phyloP scores from a whole-genome alignment of 495 filamentous ascomycete species.

The Penicillium bovifimosum region DNA sequence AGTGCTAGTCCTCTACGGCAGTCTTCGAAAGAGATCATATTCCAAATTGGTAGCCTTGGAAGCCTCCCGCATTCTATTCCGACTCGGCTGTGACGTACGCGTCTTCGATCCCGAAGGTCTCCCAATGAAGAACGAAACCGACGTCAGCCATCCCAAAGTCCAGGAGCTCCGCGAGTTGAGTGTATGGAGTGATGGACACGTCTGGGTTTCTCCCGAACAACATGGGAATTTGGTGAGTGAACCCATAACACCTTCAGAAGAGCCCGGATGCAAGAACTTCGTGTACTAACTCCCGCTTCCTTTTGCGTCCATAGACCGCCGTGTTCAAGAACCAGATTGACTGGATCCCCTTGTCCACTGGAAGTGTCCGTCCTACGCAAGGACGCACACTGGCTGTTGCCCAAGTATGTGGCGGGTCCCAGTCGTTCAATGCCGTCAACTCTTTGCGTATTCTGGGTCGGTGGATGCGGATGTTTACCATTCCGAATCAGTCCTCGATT shows the following conservation, averaged over 20 bases:
- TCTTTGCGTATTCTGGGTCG: constrained; percentile 61
- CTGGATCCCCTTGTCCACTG: constrained; percentile 62
- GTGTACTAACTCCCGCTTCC: background rate
- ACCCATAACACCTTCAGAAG: background rate
- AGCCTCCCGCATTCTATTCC: constrained; percentile 56
- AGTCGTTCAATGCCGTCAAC: constrained; percentile 74
- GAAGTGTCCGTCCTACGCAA: constrained; percentile 63
- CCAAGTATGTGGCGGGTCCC: constrained; percentile 61
- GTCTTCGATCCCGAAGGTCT: constrained; percentile 57
- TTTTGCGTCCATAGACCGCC: constrained; percentile 41
- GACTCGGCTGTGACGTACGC: constrained; percentile 63
- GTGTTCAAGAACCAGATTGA: constrained; percentile 76
- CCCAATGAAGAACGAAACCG: constrained; percentile 59
- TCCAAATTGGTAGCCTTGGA: constrained; percentile 58
- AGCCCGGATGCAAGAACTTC: background rate
- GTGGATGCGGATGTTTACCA: constrained; percentile 76
- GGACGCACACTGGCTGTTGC: constrained; percentile 61
- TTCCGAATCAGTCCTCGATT: constrained; percentile 64
- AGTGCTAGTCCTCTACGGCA: constrained; percentile 61
- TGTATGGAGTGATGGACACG: constrained; percentile 63
- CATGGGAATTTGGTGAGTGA: constrained; percentile 58
- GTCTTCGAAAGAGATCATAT: constrained; percentile 55
- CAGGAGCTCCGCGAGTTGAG: constrained; percentile 60
- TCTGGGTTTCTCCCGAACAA: constrained; percentile 67
- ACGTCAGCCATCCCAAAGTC: constrained; percentile 55